Conservation (phyloP, 2,329 filamentous ascomycete species). For the Paecilomyces formosus region DNA sequence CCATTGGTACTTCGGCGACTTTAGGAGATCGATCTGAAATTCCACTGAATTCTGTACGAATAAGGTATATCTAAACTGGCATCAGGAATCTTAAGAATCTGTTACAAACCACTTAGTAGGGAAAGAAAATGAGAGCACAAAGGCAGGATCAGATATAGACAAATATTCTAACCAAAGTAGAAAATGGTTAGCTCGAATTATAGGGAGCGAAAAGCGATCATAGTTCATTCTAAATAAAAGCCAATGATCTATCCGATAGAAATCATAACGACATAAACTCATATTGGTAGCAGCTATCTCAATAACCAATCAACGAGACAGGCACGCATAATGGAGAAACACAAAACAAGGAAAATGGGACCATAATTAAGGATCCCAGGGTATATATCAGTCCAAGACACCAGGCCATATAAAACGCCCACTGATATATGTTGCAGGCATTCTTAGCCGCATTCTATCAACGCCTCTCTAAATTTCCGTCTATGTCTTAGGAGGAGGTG, state of each 20-base stretch:
- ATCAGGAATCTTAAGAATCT: too few species aligned
- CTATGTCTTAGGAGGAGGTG: constrained; percentile 18
- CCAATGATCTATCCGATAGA: too few species aligned
- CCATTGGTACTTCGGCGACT: too few species aligned
- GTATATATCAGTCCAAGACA: not conserved
- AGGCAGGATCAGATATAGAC: too few species aligned
- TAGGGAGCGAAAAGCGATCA: not conserved
- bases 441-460: not conserved
- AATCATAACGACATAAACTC: not conserved
- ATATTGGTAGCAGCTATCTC: not conserved
- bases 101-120: too few species aligned
- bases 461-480: not conserved
- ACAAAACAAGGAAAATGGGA: not conserved
- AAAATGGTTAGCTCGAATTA: not conserved
- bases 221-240: too few species aligned
- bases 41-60: too few species aligned
- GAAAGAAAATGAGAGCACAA: too few species aligned
- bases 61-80: too few species aligned
- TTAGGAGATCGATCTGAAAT: too few species aligned
- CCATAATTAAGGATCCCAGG: not conserved
- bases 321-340: not conserved
- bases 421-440: not conserved
- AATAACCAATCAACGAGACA: not conserved
- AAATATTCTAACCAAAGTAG: too few species aligned
- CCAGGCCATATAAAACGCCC: not conserved